These are phyloP conservation scores for Yarrowia sp. DNA, from an alignment of 805 yeast species.

Conservation along the genomic window DNA sequence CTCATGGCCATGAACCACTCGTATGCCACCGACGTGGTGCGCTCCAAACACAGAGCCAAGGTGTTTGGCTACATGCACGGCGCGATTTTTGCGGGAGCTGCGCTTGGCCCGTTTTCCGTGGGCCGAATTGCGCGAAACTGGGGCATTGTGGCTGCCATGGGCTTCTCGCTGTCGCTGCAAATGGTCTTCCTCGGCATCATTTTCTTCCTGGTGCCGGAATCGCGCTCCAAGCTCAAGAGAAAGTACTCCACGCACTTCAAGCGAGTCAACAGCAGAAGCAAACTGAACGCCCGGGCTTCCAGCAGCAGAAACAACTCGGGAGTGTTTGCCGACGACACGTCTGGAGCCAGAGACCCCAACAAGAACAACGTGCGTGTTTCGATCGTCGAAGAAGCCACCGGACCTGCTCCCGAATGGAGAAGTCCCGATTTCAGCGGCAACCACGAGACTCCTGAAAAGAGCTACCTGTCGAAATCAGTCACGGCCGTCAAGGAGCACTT, in stretches of 20 bases:
- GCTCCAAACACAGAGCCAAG: slow-evolving; percentile 57
- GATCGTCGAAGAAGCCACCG: not conserved
- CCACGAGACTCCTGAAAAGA: not conserved
- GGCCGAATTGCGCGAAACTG: slow-evolving; percentile 15
- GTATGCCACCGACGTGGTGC: slow-evolving; percentile 74
- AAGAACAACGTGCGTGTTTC: not conserved
- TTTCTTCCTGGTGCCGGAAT: slow-evolving; percentile 28
- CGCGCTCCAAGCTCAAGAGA: slow-evolving; percentile 24
- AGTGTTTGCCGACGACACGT: slow-evolving; percentile 7
- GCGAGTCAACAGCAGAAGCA: not conserved
- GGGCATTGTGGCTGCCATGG: slow-evolving; percentile 19
- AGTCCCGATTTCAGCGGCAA: slow-evolving; percentile 9
- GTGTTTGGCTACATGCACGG: slow-evolving; percentile 44
- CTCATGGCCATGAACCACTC: slow-evolving; percentile 63
- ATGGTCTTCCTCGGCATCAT: slow-evolving; percentile 9
- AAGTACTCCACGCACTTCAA: slow-evolving; percentile 22
- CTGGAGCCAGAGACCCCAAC: slow-evolving; percentile 3
- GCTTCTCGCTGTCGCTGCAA: slow-evolving; percentile 13
- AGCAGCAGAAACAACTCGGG: slow-evolving; percentile 11
- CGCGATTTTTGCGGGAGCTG: slow-evolving; percentile 36
- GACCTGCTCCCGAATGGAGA: not conserved
- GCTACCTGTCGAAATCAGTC: not conserved
- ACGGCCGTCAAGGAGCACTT: slow-evolving; percentile 16
- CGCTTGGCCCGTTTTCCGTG: slow-evolving; percentile 18
- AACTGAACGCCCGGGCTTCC: not conserved